These are phyloP conservation scores for Cytospora piceae DNA, from an alignment of 2,329 filamentous ascomycete species.

Conservation along the genomic window DNA sequence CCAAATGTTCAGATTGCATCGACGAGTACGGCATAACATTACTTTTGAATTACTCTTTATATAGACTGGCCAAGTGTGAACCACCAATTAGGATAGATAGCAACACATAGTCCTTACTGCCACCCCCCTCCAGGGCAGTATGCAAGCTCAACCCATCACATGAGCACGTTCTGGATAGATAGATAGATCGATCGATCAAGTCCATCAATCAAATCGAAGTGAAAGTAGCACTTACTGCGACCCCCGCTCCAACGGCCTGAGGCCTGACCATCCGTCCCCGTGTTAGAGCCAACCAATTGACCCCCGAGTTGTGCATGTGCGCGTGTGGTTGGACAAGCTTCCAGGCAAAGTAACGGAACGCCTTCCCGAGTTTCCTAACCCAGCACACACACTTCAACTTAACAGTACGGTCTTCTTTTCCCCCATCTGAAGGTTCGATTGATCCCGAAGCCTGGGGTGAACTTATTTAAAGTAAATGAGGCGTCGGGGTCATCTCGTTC, in stretches of 20 bases:
- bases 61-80: no score
- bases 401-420: no score
- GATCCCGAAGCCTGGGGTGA: no score
- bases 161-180: background rate
- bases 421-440: no score
- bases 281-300: no score
- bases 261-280: background rate
- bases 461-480: no score
- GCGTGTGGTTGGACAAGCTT: background rate
- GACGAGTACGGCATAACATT: no score
- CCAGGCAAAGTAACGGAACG: background rate
- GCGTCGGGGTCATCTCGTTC: background rate
- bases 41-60: no score
- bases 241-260: background rate
- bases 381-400: background rate
- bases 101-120: no score
- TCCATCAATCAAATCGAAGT: background rate
- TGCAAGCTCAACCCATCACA: conserved; percentile 2
- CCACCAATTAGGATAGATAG: no score
- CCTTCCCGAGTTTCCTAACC: background rate
- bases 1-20: no score
- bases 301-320: no score
- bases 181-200: background rate
- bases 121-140: background rate
- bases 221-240: background rate